phyloP scores from a whole-genome alignment of 371 early-diverging fungal genomes.

The Actinomortierella wolfii region DNA sequence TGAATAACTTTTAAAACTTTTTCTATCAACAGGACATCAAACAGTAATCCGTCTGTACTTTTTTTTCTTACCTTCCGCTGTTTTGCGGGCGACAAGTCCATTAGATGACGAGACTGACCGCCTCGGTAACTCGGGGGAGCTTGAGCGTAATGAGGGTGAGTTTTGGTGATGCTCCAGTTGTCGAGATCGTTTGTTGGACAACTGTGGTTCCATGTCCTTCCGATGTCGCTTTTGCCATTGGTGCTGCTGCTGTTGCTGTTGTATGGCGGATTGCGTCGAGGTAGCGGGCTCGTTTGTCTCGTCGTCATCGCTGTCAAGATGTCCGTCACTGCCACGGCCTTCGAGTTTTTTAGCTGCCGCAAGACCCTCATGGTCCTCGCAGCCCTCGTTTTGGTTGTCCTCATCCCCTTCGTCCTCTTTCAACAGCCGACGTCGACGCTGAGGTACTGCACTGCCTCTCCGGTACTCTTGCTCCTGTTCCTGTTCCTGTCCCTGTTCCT shows the following conservation, averaged over 20 bases:
- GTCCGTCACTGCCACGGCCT: slow-evolving; percentile 1
- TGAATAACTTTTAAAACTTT: too few species aligned
- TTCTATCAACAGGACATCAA: background rate
- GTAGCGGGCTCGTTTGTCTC: slow-evolving; percentile 4
- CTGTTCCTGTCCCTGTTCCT: too few species aligned
- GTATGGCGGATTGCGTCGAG: background rate
- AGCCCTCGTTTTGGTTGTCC: background rate
- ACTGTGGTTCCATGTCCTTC: slow-evolving; percentile 3
- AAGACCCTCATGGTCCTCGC: background rate
- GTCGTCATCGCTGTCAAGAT: background rate
- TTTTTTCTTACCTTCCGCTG: background rate
- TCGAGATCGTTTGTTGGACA: background rate
- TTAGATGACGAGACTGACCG: slow-evolving; percentile 2
- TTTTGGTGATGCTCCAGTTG: slow-evolving; percentile 1
- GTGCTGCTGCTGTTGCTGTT: too few species aligned
- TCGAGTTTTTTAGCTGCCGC: background rate
- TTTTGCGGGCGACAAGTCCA: background rate
- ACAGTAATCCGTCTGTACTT: background rate
- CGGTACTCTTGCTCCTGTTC: background rate
- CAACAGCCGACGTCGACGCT: background rate
- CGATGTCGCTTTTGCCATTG: background rate
- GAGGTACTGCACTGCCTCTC: background rate
- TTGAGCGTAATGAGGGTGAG: slow-evolving; percentile 2
- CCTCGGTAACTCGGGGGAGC: slow-evolving; percentile 1
- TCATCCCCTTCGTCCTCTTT: background rate